These are phyloP conservation scores for Hanseniaspora lindneri DNA, from an alignment of 805 yeast genomes.

Conservation along the genomic window DNA sequence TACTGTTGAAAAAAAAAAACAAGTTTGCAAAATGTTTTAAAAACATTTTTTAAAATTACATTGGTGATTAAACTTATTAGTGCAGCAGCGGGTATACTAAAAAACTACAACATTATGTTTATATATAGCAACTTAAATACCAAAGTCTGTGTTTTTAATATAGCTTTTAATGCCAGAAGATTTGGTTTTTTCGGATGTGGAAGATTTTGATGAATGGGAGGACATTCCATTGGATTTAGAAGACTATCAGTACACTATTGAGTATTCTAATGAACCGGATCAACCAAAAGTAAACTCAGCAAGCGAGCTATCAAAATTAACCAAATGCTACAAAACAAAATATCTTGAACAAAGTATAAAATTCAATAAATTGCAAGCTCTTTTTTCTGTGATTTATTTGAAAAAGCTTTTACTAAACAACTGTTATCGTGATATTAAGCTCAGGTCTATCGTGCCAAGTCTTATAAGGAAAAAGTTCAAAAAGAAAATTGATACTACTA, in stretches of 20 bases:
- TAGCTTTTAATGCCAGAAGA: neutral
- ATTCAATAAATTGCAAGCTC: slow-evolving; percentile 21
- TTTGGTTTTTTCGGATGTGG: neutral
- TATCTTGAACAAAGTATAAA: slow-evolving; percentile 19
- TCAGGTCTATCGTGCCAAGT: slow-evolving; percentile 23
- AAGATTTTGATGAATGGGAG: slow-evolving; percentile 24
- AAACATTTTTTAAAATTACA: too few species aligned
- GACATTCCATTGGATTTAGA: slow-evolving; percentile 20
- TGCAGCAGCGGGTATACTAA: too few species aligned
- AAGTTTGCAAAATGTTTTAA: too few species aligned
- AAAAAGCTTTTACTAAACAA: slow-evolving; percentile 18
- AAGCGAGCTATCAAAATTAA: slow-evolving; percentile 10
- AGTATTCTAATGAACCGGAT: neutral
- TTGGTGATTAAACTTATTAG: too few species aligned
- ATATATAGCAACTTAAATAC: neutral
- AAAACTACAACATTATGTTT: neutral
- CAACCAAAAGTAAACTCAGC: neutral
- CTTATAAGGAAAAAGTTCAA: slow-evolving; percentile 20
- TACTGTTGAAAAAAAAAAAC: too few species aligned
- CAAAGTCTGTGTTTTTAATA: too few species aligned
- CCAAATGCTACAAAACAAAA: slow-evolving; percentile 13
- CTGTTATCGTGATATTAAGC: slow-evolving; percentile 18
- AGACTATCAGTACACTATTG: neutral
- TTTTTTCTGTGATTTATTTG: slow-evolving; percentile 19
- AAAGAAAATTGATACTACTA: slow-evolving; percentile 10